Conservation (phyloP, 2,329 filamentous ascomycete species). For the Aspergillus costaricaensis region DNA sequence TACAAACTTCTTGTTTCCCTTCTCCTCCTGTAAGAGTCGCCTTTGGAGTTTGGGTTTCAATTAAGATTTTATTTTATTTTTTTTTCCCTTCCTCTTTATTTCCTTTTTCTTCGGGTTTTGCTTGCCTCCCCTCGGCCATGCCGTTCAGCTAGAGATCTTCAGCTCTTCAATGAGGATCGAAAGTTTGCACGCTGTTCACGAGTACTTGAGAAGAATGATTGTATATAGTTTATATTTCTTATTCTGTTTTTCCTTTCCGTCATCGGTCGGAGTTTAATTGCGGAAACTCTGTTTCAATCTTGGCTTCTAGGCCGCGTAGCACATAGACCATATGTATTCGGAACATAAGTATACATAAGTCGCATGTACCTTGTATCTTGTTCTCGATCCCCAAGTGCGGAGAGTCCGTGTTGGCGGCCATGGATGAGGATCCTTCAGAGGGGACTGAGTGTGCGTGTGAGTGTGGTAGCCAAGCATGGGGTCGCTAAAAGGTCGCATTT, state of each 20-base stretch:
- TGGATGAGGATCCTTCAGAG: neutral
- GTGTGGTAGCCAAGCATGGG: neutral
- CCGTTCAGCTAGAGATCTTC: neutral
- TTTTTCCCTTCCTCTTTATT: neutral
- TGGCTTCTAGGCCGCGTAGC: neutral
- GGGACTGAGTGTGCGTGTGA: neutral
- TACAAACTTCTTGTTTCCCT: neutral
- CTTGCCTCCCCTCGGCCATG: neutral
- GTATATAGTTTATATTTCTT: neutral
- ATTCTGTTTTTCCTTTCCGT: neutral
- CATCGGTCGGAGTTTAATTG: slow-evolving; percentile 1
- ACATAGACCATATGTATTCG: neutral
- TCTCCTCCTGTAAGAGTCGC: neutral
- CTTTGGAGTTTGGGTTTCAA: neutral
- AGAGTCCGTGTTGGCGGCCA: neutral
- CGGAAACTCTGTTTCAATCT: neutral
- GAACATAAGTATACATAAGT: neutral
- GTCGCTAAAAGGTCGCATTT: neutral
- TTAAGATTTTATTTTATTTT: neutral
- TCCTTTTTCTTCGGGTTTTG: neutral
- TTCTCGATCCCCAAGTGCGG: neutral
- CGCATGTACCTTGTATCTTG: neutral
- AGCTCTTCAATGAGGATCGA: neutral
- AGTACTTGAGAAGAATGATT: neutral
- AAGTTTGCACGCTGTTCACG: neutral